Base-by-base conservation (phyloP, 129 eudicot species). In the Flaveria ramosissima region DNA sequence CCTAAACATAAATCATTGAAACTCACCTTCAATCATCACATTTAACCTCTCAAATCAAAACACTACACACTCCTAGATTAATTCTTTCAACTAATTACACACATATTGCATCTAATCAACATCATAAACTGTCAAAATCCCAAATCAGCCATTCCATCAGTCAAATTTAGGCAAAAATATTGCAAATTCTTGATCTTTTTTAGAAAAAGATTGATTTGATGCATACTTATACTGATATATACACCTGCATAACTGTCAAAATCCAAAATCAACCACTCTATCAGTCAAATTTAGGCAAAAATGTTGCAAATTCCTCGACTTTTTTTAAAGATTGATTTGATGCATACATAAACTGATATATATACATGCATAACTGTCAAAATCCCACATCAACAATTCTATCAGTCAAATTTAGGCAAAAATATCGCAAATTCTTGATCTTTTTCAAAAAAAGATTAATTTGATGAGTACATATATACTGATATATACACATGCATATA, bases 321-420 rank as follows among this genome's bases (percentile, higher is more conserved):
- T n/a, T n/a, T n/a, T n/a, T n/a, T n/a, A n/a, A 45, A 4, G 62
- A 19, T 27, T 26, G 15, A 64, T 30, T 48, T 64, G 52, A 30
- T n/a, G 24, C 79, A 48, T 50, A 32, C 48, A 23, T 52, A 10
- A 39, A 20, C 2, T 8, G 30, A 2, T 6, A 6, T 39, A 19
- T 24, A 2, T 14, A 70, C 13, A 69, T 43, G 71, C 27, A 79
- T 64, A 32, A 1, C 6, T 51, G 23, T 32, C 17, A 71, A 27
- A 32, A 17, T 41, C 65, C 30, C 6, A 70, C 16, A 51, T 17
- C 57, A 53, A 72, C 53, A 14, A 57, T 39, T 56, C 12, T 10
- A 72, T 11, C 12, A 51, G 45, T 79, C 72, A 51, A 48, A 41
- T 71, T 72, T 50, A 73, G 57, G 67, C 78, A 61, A 79, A 79